phyloP scores from a whole-genome alignment of 2,329 filamentous ascomycete genomes.

The Didymella segeticola region DNA sequence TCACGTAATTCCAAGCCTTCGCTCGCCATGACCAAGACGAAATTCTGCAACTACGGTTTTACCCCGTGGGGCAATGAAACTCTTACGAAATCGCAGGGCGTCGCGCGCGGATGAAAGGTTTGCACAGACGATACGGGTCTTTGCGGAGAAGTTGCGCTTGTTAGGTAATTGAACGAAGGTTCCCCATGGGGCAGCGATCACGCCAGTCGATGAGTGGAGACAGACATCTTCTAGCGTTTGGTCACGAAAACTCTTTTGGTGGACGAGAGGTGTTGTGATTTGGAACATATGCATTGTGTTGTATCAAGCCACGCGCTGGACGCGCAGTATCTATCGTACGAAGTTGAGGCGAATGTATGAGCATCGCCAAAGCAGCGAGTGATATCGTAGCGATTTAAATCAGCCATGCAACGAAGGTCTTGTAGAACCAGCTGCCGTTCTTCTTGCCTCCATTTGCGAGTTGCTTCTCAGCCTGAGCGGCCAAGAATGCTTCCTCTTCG shows the following conservation, averaged over 20 bases:
- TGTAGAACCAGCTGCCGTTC: slow-evolving; percentile 61
- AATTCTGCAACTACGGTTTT: neutral
- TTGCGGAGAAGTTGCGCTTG: neutral
- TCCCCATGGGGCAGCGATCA: slow-evolving; percentile 11
- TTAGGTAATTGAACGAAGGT: slow-evolving; percentile 13
- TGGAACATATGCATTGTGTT: neutral
- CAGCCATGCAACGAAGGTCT: slow-evolving; percentile 65
- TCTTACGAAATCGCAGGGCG: slow-evolving; percentile 9
- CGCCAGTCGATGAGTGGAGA: neutral
- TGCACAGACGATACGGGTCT: slow-evolving; percentile 4
- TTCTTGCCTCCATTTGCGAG: slow-evolving; percentile 41
- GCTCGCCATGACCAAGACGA: slow-evolving; percentile 9
- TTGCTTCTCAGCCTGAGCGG: slow-evolving; percentile 55
- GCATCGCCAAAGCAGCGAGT: neutral
- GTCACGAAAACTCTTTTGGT: too few relatives aligned
- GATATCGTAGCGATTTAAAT: slow-evolving; percentile 53
- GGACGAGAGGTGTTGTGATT: neutral
- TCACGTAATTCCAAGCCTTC: slow-evolving; percentile 15
- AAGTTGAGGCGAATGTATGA: neutral
- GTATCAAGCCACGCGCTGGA: neutral
- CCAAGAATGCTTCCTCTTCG: slow-evolving; percentile 74
- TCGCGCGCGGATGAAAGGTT: neutral
- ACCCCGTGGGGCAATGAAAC: slow-evolving; percentile 8
- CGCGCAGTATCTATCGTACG: neutral
- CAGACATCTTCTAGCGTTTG: too few relatives aligned